Evolutionary conservation across 1,284 basidiomycete species (phyloP).

Genomic region (Polyporus tsugae): DNA sequence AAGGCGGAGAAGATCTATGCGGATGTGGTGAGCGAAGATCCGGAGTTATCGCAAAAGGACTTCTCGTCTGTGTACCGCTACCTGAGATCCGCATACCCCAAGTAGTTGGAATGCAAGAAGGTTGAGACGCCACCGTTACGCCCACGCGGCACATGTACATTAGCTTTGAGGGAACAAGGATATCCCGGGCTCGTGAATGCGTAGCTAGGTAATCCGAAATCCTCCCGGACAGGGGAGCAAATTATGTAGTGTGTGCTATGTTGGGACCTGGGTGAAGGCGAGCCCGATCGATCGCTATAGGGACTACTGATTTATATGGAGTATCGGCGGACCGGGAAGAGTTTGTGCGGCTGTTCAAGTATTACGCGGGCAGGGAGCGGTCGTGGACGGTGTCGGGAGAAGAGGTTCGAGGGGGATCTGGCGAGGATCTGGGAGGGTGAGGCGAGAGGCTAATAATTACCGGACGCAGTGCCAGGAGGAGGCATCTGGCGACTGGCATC

Average conservation of each 20-base stretch:
- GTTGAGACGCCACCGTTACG: not conserved
- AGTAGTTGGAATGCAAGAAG: slow-evolving; percentile 5
- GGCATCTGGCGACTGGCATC: slow-evolving; percentile 18
- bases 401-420: not conserved
- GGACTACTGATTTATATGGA: too few relatives aligned
- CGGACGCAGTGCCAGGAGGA: too few relatives aligned
- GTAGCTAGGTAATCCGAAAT: too few relatives aligned
- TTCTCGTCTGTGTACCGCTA: slow-evolving; percentile 84
- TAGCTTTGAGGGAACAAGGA: not conserved
- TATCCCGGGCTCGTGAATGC: too few relatives aligned
- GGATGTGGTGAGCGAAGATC: slow-evolving; percentile 58
- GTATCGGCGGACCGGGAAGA: not conserved
- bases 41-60: slow-evolving; percentile 72
- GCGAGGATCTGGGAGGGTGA: not conserved
- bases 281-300: not conserved
- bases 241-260: not conserved
- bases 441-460: not conserved
- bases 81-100: slow-evolving; percentile 45
- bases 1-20: slow-evolving; percentile 69
- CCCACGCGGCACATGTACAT: slow-evolving; percentile 4
- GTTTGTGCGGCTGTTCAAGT: not conserved
- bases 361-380: not conserved
- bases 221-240: slow-evolving; percentile 19
- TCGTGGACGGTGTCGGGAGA: not conserved
- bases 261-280: not conserved